Conservation (phyloP, 768 basidiomycete species). For the Nevesoporus exiguus region DNA sequence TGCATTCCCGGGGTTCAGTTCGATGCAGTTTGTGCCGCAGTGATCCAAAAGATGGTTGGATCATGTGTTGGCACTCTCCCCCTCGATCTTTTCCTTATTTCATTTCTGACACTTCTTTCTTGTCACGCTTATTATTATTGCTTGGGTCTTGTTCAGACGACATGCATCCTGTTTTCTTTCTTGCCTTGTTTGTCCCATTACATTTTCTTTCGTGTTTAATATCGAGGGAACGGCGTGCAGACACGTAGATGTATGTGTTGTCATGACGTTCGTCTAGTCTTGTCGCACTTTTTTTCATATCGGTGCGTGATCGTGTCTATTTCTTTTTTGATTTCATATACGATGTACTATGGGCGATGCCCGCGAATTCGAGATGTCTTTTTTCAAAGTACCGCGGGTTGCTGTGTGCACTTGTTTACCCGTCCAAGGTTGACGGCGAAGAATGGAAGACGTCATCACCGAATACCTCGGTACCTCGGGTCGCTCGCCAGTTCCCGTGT, state of each 20-base stretch:
- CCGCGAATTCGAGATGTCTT: no score
- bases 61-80: not conserved
- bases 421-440: not conserved
- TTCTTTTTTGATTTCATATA: not conserved
- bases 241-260: not conserved
- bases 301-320: not conserved
- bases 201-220: not conserved
- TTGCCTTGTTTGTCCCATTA: not conserved
- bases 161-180: not conserved
- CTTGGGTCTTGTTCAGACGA: slow-evolving; percentile 3
- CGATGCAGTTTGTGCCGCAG: slow-evolving; percentile 25
- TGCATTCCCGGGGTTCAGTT: slow-evolving; percentile 17
- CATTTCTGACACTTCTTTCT: not conserved
- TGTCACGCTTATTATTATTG: slow-evolving; percentile 25
- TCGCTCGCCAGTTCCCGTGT: not conserved
- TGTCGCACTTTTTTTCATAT: not conserved
- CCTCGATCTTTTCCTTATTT: not conserved
- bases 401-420: not conserved
- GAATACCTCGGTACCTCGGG: not conserved
- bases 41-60: not conserved
- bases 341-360: not conserved
- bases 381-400: no score
- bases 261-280: not conserved
- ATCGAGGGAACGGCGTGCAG: not conserved
- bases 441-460: not conserved